A percentile compares a stretch with the other conserved stretches of the same genome.
phyloP scores from a whole-genome alignment of 495 filamentous ascomycete species.

The Hyaloscypha finlandica region DNA sequence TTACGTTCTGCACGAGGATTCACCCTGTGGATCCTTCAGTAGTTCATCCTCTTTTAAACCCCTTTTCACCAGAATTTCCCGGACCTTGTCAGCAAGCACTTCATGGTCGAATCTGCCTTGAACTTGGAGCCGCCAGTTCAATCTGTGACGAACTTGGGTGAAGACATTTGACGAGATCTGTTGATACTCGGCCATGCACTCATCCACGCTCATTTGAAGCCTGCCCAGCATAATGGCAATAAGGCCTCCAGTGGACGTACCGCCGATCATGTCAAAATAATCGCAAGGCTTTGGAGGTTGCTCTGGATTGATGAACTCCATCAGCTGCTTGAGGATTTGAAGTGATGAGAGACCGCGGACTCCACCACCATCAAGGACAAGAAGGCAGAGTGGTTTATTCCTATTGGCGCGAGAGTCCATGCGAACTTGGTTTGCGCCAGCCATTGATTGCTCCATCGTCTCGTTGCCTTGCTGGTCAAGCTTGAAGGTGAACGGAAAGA shows the following conservation, averaged over 20 bases:
- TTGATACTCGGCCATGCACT: slow-evolving; percentile 49
- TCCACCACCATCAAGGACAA: too few relatives aligned
- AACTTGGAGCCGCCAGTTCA: slow-evolving; percentile 39
- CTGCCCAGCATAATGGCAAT: slow-evolving; percentile 58
- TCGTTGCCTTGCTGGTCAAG: too few relatives aligned
- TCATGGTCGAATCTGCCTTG: slow-evolving; percentile 43
- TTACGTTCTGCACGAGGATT: slow-evolving; percentile 35
- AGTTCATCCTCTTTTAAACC: slow-evolving; percentile 42
- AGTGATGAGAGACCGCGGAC: too few relatives aligned
- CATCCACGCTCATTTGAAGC: slow-evolving; percentile 49
- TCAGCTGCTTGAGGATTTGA: too few relatives aligned
- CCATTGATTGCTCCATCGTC: too few relatives aligned
- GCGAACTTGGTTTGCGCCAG: too few relatives aligned
- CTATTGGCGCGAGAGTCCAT: too few relatives aligned
- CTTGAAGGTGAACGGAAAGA: too few relatives aligned
- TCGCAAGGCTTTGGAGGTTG: slow-evolving; percentile 53
- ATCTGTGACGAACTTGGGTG: slow-evolving; percentile 37
- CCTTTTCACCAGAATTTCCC: slow-evolving; percentile 40
- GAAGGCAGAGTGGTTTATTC: too few relatives aligned
- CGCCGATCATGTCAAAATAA: too few relatives aligned
- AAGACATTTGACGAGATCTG: slow-evolving; percentile 41
- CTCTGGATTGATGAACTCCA: too few relatives aligned
- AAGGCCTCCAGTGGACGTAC: slow-evolving; percentile 45
- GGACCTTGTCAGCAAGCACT: slow-evolving; percentile 44
- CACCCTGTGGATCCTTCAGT: slow-evolving; percentile 40